These are phyloP conservation scores for Solanum aculeatissimum DNA, from an alignment of 305 asterid genomes.

Conservation along the genomic window DNA sequence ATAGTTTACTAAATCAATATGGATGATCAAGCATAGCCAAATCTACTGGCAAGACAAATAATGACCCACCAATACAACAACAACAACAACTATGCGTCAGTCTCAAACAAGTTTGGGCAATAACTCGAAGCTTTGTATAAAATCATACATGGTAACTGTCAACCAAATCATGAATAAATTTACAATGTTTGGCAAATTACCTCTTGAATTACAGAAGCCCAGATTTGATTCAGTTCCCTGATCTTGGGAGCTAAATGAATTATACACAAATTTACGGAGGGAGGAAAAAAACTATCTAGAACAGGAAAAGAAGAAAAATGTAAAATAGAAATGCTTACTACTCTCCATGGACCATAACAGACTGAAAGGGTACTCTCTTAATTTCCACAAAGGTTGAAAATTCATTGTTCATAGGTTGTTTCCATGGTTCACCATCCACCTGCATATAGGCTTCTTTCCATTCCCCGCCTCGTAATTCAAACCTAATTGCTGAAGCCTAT, in stretches of 20 bases:
- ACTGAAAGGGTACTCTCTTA: slow-evolving; percentile 57
- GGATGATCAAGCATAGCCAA: too few species aligned
- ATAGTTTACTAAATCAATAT: too few species aligned
- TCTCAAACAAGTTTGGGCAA: neutral
- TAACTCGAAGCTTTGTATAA: neutral
- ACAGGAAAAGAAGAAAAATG: neutral
- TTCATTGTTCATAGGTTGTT: slow-evolving; percentile 70
- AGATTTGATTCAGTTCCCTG: neutral
- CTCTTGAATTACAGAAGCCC: neutral
- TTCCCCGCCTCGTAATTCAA: slow-evolving; percentile 91
- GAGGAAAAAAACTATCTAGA: neutral
- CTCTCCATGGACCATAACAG: slow-evolving; percentile 56
- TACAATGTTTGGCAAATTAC: neutral
- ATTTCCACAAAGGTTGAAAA: slow-evolving; percentile 76
- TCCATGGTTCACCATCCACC: slow-evolving; percentile 98
- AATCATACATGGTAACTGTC: neutral
- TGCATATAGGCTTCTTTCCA: slow-evolving; percentile 86
- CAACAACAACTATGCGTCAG: neutral
- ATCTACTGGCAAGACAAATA: neutral
- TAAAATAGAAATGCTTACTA: neutral
- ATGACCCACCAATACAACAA: neutral
- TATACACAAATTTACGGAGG: neutral
- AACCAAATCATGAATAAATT: neutral
- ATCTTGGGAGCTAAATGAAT: neutral
- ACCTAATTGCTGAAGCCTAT: slow-evolving; percentile 73